A percentile compares a stretch with the other conserved stretches of the same genome.
These are phyloP conservation scores for Dioscorea cayenensis DNA, from an alignment of 116 monocot species.

Conservation along the genomic window DNA sequence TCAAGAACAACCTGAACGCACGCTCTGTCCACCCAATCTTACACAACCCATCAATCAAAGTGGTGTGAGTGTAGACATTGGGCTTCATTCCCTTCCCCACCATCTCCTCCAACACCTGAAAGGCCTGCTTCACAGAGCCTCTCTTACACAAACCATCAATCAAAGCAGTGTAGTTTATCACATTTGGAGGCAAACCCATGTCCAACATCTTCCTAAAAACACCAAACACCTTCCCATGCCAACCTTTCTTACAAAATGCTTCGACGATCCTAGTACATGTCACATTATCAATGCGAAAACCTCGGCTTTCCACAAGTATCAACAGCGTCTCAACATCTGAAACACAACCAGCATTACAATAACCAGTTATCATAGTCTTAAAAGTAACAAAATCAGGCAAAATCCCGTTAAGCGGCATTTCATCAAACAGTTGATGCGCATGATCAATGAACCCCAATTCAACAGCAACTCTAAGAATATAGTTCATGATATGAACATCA, in stretches of 20 bases:
- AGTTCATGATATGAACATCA: conserved; percentile 60
- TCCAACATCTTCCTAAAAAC: conserved; percentile 63
- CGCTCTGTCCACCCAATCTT: conserved; percentile 97
- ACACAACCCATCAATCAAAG: conserved; percentile 78
- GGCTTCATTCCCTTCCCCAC: conserved; percentile 67
- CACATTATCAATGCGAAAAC: conserved; percentile 51
- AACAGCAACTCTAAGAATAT: conserved; percentile 45
- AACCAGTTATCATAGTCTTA: conserved; percentile 54
- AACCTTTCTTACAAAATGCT: conserved; percentile 58
- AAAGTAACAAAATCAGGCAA: conserved; percentile 42
- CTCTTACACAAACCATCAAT: conserved; percentile 76
- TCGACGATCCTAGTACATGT: conserved; percentile 64
- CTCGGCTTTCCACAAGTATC: conserved; percentile 35
- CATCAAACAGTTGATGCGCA: conserved; percentile 58
- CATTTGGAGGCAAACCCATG: conserved; percentile 61
- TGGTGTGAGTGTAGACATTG: conserved; percentile 89
- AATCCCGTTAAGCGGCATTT: conserved; percentile 51
- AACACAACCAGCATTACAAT: conserved; percentile 33
- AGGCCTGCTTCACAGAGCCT: conserved; percentile 88
- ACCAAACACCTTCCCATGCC: conserved; percentile 26
- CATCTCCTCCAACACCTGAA: conserved; percentile 87
- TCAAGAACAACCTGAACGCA: conserved; percentile 88
- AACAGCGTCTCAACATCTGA: conserved; percentile 48
- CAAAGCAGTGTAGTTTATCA: conserved; percentile 87
- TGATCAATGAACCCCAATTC: conserved; percentile 24